phyloP scores from a whole-genome alignment of 2,329 filamentous ascomycete genomes.

The Septoria linicola region DNA sequence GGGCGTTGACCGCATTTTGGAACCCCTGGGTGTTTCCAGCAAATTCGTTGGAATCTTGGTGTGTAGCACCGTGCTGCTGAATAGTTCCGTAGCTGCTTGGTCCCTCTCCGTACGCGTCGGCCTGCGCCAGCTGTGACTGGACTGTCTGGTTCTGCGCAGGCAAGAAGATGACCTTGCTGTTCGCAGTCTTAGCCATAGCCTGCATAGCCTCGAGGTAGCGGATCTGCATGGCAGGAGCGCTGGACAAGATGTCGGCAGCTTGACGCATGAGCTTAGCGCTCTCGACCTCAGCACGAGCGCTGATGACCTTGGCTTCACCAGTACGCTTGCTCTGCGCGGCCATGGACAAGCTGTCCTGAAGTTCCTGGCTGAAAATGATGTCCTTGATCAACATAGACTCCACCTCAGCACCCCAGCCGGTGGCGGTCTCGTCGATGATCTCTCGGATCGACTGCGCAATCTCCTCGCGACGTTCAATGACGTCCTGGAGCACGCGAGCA shows the following conservation, averaged over 20 bases:
- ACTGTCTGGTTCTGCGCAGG: conserved; percentile 57
- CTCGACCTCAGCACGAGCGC: conserved; percentile 94
- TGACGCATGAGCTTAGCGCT: conserved; percentile 86
- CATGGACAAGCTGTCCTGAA: conserved; percentile 97
- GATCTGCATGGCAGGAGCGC: conserved; percentile 96
- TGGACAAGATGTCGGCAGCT: conserved; percentile 89
- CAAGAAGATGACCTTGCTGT: conserved; percentile 83
- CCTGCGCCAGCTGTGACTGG: conserved; percentile 51
- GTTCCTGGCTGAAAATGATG: conserved; percentile 92
- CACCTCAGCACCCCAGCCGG: conserved; percentile 91
- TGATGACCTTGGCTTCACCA: conserved; percentile 97
- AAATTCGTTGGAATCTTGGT: conserved; percentile 34
- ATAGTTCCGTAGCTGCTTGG: conserved; percentile 52
- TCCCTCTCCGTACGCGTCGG: conserved; percentile 56
- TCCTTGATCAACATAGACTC: conserved; percentile 99
- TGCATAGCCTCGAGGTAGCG: conserved; percentile 98
- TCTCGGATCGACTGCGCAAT: conserved; percentile 92
- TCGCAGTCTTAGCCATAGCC: conserved; percentile 92
- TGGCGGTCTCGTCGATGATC: conserved; percentile 94
- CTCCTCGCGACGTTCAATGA: conserved; percentile 97
- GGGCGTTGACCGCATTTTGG: conserved; percentile 77
- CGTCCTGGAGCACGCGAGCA: conserved; percentile 91
- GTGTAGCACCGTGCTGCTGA: conserved; percentile 29
- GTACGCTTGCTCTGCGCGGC: conserved; percentile 98
- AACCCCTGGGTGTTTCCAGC: conserved; percentile 53